These are phyloP conservation scores for Hypholoma sublateritium DNA, from an alignment of 768 basidiomycete genomes.

Conservation along the genomic window DNA sequence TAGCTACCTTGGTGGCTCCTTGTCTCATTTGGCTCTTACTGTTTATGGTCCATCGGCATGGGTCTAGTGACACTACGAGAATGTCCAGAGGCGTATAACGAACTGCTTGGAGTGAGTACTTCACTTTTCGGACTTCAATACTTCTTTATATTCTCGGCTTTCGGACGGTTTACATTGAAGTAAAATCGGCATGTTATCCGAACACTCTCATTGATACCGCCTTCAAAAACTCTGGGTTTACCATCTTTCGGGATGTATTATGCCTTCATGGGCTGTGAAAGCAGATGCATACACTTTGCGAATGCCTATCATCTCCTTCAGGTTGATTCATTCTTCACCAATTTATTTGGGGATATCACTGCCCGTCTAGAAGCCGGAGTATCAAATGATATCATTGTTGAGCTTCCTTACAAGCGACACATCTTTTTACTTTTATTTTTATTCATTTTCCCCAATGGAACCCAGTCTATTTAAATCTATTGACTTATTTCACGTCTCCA, in stretches of 20 bases:
- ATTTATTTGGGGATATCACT: constrained; percentile 5
- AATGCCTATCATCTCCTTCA: constrained; percentile 1
- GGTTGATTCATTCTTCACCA: background rate
- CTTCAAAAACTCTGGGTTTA: too few relatives aligned
- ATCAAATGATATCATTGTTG: too few relatives aligned
- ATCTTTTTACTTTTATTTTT: too few relatives aligned
- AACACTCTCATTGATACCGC: too few relatives aligned
- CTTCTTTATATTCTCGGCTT: background rate
- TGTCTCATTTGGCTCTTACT: constrained; percentile 78
- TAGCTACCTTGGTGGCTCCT: constrained; percentile 85
- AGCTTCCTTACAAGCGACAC: too few relatives aligned
- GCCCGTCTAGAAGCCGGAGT: background rate
- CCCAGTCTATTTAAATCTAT: background rate
- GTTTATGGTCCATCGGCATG: constrained; percentile 74
- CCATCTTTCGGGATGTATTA: too few relatives aligned
- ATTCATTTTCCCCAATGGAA: too few relatives aligned
- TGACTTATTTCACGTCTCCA: background rate
- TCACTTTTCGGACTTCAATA: constrained; percentile 13
- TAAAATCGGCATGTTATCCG: too few relatives aligned
- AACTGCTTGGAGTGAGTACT: constrained; percentile 55
- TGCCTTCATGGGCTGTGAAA: too few relatives aligned
- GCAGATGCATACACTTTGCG: too few relatives aligned
- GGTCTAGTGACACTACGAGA: constrained; percentile 74
- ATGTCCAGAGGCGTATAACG: constrained; percentile 77
- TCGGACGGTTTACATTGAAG: background rate